These are phyloP conservation scores for Rhynchosporium agropyri DNA, from an alignment of 2,329 filamentous ascomycete species.

Conservation along the genomic window DNA sequence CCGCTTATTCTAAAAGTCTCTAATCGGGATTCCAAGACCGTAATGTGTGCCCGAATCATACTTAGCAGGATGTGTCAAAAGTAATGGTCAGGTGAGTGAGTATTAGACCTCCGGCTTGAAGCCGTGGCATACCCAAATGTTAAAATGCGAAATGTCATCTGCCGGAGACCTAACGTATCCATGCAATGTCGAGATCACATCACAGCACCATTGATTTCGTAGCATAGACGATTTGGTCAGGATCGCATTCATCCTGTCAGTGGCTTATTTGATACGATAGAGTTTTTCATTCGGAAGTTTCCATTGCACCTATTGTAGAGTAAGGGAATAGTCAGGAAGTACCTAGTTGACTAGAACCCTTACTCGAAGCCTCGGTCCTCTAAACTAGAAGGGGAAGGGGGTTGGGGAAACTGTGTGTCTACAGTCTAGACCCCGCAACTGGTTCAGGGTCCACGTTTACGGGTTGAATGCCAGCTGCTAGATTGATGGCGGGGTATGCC, in stretches of 20 bases:
- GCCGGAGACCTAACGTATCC: not conserved
- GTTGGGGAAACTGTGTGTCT: not conserved
- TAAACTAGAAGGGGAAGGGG: not conserved
- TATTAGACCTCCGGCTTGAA: not conserved
- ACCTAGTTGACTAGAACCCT: not conserved
- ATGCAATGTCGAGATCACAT: not conserved
- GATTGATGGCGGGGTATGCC: constrained; percentile 6
- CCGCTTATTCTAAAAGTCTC: too few relatives aligned
- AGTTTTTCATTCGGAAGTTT: not conserved
- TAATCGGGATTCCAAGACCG: too few relatives aligned
- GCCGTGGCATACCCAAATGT: not conserved
- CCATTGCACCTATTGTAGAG: not conserved
- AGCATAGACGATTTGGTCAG: not conserved
- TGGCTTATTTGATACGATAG: constrained; percentile 3
- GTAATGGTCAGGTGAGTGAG: not conserved
- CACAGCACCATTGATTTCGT: not conserved
- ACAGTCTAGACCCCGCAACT: constrained; percentile 4
- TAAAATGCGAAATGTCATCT: not conserved
- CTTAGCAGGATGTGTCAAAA: not conserved
- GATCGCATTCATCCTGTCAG: not conserved
- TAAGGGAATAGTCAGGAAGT: not conserved
- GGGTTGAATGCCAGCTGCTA: too few relatives aligned
- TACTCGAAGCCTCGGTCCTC: not conserved
- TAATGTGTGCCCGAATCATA: too few relatives aligned
- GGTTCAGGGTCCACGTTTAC: constrained; percentile 4